Percentiles rank a stretch among this genome's conserved stretches.
Conservation (phyloP, 1,139 yeast genomes). For the Hyphopichia fennica region DNA sequence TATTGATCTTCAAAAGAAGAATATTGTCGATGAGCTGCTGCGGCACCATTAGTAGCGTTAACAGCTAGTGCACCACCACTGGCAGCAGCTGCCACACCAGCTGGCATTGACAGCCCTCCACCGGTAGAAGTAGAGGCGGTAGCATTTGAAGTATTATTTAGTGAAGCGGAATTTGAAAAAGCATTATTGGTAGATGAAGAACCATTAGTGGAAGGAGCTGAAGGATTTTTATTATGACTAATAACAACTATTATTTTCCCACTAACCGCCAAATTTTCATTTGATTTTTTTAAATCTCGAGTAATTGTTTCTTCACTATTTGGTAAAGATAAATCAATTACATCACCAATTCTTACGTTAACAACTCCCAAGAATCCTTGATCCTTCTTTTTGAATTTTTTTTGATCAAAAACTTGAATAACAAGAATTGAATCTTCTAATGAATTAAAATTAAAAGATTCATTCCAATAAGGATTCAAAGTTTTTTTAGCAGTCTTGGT, state of each 20-base stretch:
- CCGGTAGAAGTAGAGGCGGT: slow-evolving; percentile 15
- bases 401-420: slow-evolving; percentile 94
- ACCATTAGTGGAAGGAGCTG: slow-evolving; percentile 12
- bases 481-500: slow-evolving; percentile 94
- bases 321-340: slow-evolving; percentile 65
- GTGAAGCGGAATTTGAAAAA: slow-evolving; percentile 1
- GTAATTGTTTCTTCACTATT: slow-evolving; percentile 83
- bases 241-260: slow-evolving; percentile 86
- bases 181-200: neutral
- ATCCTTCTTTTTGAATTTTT: slow-evolving; percentile 95
- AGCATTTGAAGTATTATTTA: slow-evolving; percentile 11
- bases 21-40: slow-evolving; percentile 54
- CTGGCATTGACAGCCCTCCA: slow-evolving; percentile 11
- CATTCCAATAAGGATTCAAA: slow-evolving; percentile 97
- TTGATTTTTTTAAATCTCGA: slow-evolving; percentile 86
- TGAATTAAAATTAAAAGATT: slow-evolving; percentile 75
- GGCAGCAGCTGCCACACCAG: slow-evolving; percentile 17
- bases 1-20: slow-evolving; percentile 96
- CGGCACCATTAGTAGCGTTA: slow-evolving; percentile 9
- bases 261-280: slow-evolving; percentile 86
- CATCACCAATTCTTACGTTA: slow-evolving; percentile 87
- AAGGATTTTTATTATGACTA: slow-evolving; percentile 38
- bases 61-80: slow-evolving; percentile 11
- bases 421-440: slow-evolving; percentile 85
- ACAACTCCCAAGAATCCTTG: slow-evolving; percentile 99